Percentiles rank a stretch among this genome's conserved stretches.
phyloP scores from a whole-genome alignment of 1,284 basidiomycete species.

The Ganoderma multipileum region DNA sequence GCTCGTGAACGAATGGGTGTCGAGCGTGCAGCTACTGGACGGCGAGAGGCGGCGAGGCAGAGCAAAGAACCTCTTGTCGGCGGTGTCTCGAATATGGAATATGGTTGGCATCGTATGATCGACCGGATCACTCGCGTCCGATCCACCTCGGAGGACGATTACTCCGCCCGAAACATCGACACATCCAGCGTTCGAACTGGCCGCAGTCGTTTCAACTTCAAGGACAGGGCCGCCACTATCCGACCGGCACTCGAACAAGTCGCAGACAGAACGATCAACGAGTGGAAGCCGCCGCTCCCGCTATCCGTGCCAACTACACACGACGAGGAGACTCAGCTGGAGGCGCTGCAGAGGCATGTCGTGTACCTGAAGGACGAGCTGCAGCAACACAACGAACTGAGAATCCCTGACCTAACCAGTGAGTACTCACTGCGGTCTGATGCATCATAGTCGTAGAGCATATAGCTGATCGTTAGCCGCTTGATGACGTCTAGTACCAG shows the following conservation, averaged over 20 bases:
- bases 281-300: constrained; percentile 92
- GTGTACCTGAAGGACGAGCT: constrained; percentile 79
- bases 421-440: constrained; percentile 36
- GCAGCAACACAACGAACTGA: constrained; percentile 83
- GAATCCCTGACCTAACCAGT: constrained; percentile 86
- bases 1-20: constrained; percentile 97
- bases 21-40: constrained; percentile 99
- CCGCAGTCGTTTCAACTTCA: constrained; percentile 72
- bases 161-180: constrained; percentile 57
- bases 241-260: constrained; percentile 65
- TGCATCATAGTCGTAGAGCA: constrained; percentile 6
- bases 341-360: constrained; percentile 86
- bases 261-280: constrained; percentile 89
- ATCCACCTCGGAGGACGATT: constrained; percentile 63
- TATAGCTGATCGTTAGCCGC: constrained; percentile 14
- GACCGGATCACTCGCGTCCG: constrained; percentile 59
- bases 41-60: constrained; percentile 89
- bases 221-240: constrained; percentile 67
- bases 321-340: constrained; percentile 91
- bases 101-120: constrained; percentile 90
- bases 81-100: constrained; percentile 98
- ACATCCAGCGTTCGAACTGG: constrained; percentile 69
- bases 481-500: constrained; percentile 64
- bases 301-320: constrained; percentile 86
- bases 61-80: constrained; percentile 94